Base-by-base conservation (phyloP, 2,329 filamentous ascomycete genomes). In the Monosporascus ibericus region DNA sequence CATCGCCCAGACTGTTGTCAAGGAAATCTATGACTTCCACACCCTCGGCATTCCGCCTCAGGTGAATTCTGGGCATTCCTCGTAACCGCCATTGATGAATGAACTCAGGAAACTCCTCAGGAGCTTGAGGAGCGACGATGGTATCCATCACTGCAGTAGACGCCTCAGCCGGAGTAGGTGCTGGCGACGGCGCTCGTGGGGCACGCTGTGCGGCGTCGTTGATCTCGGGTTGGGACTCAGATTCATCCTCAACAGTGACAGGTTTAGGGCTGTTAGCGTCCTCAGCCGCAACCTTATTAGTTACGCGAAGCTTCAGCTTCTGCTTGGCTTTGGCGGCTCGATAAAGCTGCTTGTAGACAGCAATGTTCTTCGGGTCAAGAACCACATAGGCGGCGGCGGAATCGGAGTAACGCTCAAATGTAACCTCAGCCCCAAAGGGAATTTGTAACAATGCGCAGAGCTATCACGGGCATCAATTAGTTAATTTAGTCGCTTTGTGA, bases 261-360 rank as follows among this genome's bases (percentile, higher is more conserved):
- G 74, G 68, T 62, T 72, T 69, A 18, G 73, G 70, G 6, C 58
- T 56, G 11, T 60, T 56, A 54, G 62, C 70, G 58, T 65, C 65
- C 52, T 72, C 68, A 7, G 65, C 58, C 17, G 68, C 52, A 44
- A 52, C 57, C 40, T 69, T 67, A 36, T 79, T 64, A 17, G 82
- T 86, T 38, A 88, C 86, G 60, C 85, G 89, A 54, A 99, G 82
- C 72, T 94, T 92, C 62, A 99, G 85, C 85, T 97, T 99, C 60
- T 92, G 85, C 80, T 99, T 99, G 38, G 94, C 94, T 77, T 96
- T 99, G 58, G 94, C 94, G 60, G 94, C 94, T 64, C 94, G 87
- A 69, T 94, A 92, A 42, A 99, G 86, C 69, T 96, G 94, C 78
- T 96, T 97, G 79, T 96, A 99, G 65, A 95, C 89, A 46, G 88